Percentiles rank a stretch among this genome's conserved stretches.
Evolutionary conservation across 1,284 basidiomycete species (phyloP).

Genomic region (Sporisorium graminicola): DNA sequence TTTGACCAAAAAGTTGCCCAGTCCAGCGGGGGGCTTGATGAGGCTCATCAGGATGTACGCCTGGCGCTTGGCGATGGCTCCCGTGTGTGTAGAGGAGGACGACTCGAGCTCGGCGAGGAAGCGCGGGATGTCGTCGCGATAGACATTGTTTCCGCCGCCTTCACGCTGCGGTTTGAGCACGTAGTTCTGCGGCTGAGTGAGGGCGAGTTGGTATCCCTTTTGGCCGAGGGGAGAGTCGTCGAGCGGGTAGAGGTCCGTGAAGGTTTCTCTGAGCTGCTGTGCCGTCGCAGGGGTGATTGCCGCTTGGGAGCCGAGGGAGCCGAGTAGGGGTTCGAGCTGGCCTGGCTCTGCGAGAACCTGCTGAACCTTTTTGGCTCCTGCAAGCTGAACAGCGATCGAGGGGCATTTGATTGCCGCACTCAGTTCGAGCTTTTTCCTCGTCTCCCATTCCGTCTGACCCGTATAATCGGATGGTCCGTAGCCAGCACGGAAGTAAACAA

Average conservation of each 20-base stretch:
- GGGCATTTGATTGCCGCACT: conserved; percentile 93
- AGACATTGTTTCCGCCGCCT: conserved; percentile 97
- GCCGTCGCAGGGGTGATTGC: conserved; percentile 5
- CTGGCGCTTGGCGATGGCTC: conserved; percentile 58
- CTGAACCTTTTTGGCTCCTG: conserved; percentile 96
- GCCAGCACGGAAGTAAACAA: conserved; percentile 87
- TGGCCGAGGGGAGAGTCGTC: conserved; percentile 71
- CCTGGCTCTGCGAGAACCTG: conserved; percentile 84
- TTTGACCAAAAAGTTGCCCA: conserved; percentile 81
- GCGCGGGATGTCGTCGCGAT: conserved; percentile 82
- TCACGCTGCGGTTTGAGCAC: conserved; percentile 97
- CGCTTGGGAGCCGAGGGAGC: not conserved
- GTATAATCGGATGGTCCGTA: conserved; percentile 89
- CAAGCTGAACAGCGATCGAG: conserved; percentile 87
- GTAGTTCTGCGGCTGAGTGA: conserved; percentile 74
- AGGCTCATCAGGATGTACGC: conserved; percentile 96
- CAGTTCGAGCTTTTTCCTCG: conserved; percentile 81
- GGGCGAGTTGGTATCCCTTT: conserved; percentile 75
- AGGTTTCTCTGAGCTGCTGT: conserved; percentile 33
- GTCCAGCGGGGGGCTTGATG: conserved; percentile 80
- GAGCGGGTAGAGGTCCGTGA: conserved; percentile 65
- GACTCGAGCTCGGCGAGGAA: conserved; percentile 75
- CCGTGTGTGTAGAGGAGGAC: not conserved
- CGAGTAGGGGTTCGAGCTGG: conserved; percentile 78
- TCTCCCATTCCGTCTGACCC: conserved; percentile 76